Base-by-base conservation (phyloP, 306 rosid genomes). In the Quercus robur region DNA sequence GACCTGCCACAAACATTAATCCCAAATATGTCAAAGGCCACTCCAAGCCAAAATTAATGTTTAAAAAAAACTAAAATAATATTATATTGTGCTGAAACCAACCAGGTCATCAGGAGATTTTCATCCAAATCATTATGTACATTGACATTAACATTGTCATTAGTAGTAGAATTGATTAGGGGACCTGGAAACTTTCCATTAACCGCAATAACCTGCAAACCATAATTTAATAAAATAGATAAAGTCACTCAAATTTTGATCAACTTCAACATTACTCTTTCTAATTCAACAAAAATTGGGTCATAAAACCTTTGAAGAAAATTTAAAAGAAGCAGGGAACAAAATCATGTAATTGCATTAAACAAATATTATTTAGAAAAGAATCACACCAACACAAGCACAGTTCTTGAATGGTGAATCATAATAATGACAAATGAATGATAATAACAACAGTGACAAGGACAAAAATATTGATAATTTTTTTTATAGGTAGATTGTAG, bases 121-220 rank as follows among this genome's bases (percentile, higher is more conserved):
- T 94, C 97, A 56, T 93, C 97, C 84, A 94, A 82, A 5, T 84
- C 91, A 71, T 94, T 94, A 76, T 19, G 41, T 21, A 94, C 97
- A 75, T 91, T 93, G 13, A 90, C 87, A 68, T 59, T 25, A 54
- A 93, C 86, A 86, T 93, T 86, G 81, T 93, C 81, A 79, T 93
- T 90, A 5, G 99, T 94, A 18, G 97, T 93, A 62, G 86, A 90
- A 57, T 90, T 94, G 71, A 94, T 73, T 20, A 85, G 38, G 25
- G 94, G 92, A 12, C 99, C 99, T 8, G 99, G 99, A 84, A 94
- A 91, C 72, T 85, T 74, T 33, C 81, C 94, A 26, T 94, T 89
- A 73, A 94, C 55, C 46, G 91, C 91, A 74, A 94, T 91, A 59
- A 89, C 98, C 99, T 94, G 90, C 83, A 79, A 78, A 30, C 74